phyloP scores from a whole-genome alignment of 208 protist species.

The Giardia muris region DNA sequence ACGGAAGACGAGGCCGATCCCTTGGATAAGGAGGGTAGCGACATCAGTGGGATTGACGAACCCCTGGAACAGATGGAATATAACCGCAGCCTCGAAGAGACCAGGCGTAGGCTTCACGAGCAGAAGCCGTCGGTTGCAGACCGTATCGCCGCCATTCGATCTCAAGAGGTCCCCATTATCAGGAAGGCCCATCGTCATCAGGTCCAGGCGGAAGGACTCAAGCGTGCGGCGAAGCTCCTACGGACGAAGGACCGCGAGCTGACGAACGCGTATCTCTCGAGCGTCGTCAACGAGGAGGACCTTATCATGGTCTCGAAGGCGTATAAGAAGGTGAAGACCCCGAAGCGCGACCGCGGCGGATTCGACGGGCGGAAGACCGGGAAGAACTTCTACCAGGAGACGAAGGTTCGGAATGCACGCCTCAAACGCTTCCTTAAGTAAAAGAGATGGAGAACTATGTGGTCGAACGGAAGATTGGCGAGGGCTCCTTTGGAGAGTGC shows the following conservation, averaged over 20 bases:
- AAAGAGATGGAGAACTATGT: not conserved
- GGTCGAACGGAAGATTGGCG: not conserved
- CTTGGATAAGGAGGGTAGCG: not conserved
- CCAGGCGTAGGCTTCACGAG: not conserved
- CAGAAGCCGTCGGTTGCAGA: not conserved
- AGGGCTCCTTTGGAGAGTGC: not conserved
- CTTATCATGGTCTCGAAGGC: slow-evolving; percentile 34
- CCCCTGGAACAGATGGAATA: not conserved
- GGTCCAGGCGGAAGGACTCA: not conserved
- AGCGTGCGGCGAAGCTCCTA: not conserved
- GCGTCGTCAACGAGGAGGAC: slow-evolving; percentile 34
- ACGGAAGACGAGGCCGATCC: not conserved
- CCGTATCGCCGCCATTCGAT: not conserved
- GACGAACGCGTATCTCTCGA: not conserved
- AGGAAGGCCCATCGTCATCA: not conserved
- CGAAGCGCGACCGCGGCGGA: not conserved
- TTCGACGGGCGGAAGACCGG: slow-evolving; percentile 19
- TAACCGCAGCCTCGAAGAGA: not conserved
- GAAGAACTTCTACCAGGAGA: slow-evolving; percentile 1
- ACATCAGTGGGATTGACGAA: not conserved
- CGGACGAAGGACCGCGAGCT: slow-evolving; percentile 13
- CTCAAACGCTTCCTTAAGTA: not conserved
- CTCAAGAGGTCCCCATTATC: slow-evolving; percentile 14
- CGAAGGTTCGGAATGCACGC: not conserved
- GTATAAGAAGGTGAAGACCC: slow-evolving; percentile 35